Base-by-base conservation (phyloP, 1,284 basidiomycete species). In the Cryptococcus sp. region DNA sequence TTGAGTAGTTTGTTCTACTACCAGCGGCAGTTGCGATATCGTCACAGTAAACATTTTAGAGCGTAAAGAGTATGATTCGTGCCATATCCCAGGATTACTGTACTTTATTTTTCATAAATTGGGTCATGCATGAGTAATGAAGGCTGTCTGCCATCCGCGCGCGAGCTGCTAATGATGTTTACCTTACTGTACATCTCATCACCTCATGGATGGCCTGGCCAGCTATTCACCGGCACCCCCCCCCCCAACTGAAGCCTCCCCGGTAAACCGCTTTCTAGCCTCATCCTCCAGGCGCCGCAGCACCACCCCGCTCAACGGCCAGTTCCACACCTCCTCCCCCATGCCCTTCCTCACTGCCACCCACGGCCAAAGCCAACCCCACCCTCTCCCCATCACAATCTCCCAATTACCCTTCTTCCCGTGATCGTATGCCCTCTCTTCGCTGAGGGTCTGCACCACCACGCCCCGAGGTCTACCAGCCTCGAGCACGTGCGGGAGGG, bases 341-440 rank as follows among this genome's bases (percentile, higher is more conserved):
- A 70, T 61, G 0, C 66, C 64, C 16, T 23, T 15, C 48, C 54
- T 39, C 24, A 67, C 3, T 2, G 61, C 67, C 24, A 59, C 59
- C 69, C 70, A 73, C 1, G 71, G 71, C 21, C 67, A 42, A 13
- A 70, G 16, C 66, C 69, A 71, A 0, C 57, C 20, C 55, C 56
- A 64, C 1, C 66, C 63, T 3, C 52, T 38, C 5, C 70, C 65
- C 59, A 70, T 59, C 18, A 70, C 50, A 7, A 69, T 21, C 46
- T 61, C 48, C 56, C 61, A 63, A 48, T 75, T 75, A 21, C 23
- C 44, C 33, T 35, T 46, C 16, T 33, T 6, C 0, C 71, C 69
- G 18, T 56, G 57, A 59, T 73, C 68, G 57, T 73, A 75, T 13
- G 67, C 60, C 37, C 50, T 35, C 55, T 68, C 64, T 9, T 45